These are phyloP conservation scores for Mycena pura DNA, from an alignment of 768 basidiomycete species.

Conservation along the genomic window DNA sequence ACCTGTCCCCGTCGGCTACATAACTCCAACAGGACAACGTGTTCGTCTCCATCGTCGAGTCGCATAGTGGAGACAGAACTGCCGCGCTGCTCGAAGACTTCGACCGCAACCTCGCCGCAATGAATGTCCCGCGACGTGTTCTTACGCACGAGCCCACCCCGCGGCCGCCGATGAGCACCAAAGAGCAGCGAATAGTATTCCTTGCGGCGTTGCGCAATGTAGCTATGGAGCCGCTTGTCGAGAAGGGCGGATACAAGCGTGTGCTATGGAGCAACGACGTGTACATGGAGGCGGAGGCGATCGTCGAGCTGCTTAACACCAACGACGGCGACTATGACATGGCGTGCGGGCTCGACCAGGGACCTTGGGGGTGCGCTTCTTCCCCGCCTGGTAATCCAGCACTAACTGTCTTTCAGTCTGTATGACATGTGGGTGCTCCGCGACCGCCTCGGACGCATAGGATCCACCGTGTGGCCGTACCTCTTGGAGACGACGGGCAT, in stretches of 20 bases:
- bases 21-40: slow-evolving; percentile 38
- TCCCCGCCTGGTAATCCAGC: not conserved
- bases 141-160: slow-evolving; percentile 34
- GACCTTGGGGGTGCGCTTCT: slow-evolving; percentile 36
- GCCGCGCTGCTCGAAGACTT: slow-evolving; percentile 37
- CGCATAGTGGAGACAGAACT: slow-evolving; percentile 40
- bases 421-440: slow-evolving; percentile 40
- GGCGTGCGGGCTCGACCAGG: slow-evolving; percentile 51
- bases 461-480: slow-evolving; percentile 43
- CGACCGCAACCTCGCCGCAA: slow-evolving; percentile 28
- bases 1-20: not conserved
- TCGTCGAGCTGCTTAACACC: slow-evolving; percentile 48
- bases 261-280: slow-evolving; percentile 53
- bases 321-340: slow-evolving; percentile 48
- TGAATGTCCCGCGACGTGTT: slow-evolving; percentile 38
- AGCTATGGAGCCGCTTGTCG: slow-evolving; percentile 47
- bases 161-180: slow-evolving; percentile 34
- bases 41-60: slow-evolving; percentile 32
- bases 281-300: slow-evolving; percentile 45
- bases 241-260: slow-evolving; percentile 43
- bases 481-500: slow-evolving; percentile 45
- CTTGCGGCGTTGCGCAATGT: slow-evolving; percentile 47
- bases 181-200: slow-evolving; percentile 42
- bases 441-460: slow-evolving; percentile 39
- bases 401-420: not conserved